Base-by-base conservation (phyloP, 306 rosid species). In the Betula pendula region DNA sequence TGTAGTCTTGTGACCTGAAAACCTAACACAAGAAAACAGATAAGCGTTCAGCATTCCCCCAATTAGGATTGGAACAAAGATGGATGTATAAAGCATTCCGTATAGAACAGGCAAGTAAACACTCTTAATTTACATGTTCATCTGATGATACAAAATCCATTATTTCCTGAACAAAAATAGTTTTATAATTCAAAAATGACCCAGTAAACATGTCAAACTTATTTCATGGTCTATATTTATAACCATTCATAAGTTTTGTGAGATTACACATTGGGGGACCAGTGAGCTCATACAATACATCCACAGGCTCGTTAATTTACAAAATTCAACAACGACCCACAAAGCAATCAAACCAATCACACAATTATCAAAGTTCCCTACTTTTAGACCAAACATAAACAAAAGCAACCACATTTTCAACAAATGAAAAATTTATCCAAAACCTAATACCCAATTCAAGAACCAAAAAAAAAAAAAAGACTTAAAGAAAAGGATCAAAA, bases 1-100 rank as follows among this genome's bases (percentile, higher is more conserved):
- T 91, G 68, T 95, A 92, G 84, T 95, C 99, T 72, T 95, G 99
- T 8, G 99, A 95, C 93, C 99, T 88, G 83, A 92, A 95, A 75
- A 95, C 86, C 96, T 95, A 81, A 24, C 42, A 77, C 44, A 67
- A 71, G 40, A 82, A 22, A 67, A 70, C 22, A n/a, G 50, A 35
- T 1, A 59, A 55, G 47, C 27, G 71, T 51, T 69, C 50, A 86
- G 31, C 48, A 73, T 33, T n/a, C 13, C 53, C n/a, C 16, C 44
- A 63, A 53, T 14, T 8, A 52, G 43, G 44, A 74, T 72, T 44
- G 69, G 77, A 29, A 22, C 14, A 65, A 48, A 38, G 42, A 79
- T 13, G 5, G 19, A 33, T 60, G 24, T 24, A 19, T 8, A n/a
- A 12, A 51, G 42, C 31, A 50, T 40, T 72, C 38, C 40, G 15